phyloP scores from a whole-genome alignment of 2,329 filamentous ascomycete genomes.

The Fusarium algeriense region DNA sequence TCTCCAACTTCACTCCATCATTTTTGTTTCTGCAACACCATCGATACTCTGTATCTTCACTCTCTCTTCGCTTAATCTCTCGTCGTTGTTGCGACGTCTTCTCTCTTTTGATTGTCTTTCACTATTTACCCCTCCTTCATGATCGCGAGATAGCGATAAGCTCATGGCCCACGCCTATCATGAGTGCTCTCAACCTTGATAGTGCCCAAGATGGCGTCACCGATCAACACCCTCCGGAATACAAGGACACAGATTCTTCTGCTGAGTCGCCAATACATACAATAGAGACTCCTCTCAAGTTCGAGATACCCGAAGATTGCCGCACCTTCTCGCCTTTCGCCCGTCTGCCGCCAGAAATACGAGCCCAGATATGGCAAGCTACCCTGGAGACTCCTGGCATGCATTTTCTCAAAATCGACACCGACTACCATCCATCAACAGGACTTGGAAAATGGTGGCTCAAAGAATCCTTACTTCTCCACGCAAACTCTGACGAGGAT shows the following conservation, averaged over 20 bases:
- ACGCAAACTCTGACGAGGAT: conserved; percentile 17
- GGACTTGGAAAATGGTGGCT: conserved; percentile 44
- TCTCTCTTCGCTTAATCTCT: not conserved
- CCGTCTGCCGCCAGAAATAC: conserved; percentile 53
- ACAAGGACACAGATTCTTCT: not conserved
- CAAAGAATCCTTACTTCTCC: conserved; percentile 7
- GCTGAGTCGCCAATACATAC: not conserved
- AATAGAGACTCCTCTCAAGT: conserved; percentile 43
- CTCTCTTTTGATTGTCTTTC: not conserved
- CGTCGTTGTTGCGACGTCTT: not conserved
- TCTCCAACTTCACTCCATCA: conserved; percentile 23
- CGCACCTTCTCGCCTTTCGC: conserved; percentile 50
- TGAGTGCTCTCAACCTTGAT: conserved; percentile 26
- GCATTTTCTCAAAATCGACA: conserved; percentile 51
- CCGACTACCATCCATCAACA: conserved; percentile 24
- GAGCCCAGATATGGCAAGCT: conserved; percentile 52
- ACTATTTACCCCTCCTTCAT: conserved; percentile 30
- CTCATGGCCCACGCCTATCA: conserved; percentile 40
- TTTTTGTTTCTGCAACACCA: conserved; percentile 30
- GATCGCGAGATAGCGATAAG: conserved; percentile 36
- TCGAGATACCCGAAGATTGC: conserved; percentile 49
- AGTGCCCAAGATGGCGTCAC: conserved; percentile 8
- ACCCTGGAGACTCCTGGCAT: conserved; percentile 51
- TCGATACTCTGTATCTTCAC: conserved; percentile 37
- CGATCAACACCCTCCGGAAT: not conserved